phyloP scores from a whole-genome alignment of 2,329 filamentous ascomycete species.

The Leptographium wingfieldii region DNA sequence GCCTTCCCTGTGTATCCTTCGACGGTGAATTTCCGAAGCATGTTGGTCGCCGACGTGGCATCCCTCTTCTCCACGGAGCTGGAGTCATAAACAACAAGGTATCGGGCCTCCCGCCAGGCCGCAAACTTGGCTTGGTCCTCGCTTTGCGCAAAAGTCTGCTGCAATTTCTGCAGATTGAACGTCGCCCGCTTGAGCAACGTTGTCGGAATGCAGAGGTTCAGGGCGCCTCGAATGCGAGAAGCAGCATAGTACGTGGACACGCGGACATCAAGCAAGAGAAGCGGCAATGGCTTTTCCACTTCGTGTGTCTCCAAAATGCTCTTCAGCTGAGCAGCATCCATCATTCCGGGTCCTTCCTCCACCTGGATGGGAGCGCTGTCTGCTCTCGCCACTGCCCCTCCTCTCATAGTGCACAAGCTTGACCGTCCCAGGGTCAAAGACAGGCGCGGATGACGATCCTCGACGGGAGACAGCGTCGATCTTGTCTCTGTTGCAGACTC shows the following conservation, averaged over 20 bases:
- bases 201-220: conserved; percentile 92
- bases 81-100: conserved; percentile 80
- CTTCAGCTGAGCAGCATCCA: conserved; percentile 41
- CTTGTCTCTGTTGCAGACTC: conserved; percentile 24
- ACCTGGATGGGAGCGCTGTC: conserved; percentile 40
- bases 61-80: conserved; percentile 68
- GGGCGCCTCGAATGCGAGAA: conserved; percentile 62
- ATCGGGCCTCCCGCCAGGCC: conserved; percentile 59
- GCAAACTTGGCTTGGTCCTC: conserved; percentile 60
- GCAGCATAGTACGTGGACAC: conserved; percentile 72
- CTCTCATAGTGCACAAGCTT: conserved; percentile 8
- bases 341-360: conserved; percentile 35
- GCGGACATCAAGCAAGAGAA: conserved; percentile 73
- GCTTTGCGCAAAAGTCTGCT: conserved; percentile 70
- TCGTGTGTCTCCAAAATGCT: conserved; percentile 36
- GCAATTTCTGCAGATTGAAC: conserved; percentile 77
- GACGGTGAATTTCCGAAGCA: conserved; percentile 80
- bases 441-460: conserved; percentile 41
- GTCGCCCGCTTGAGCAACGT: conserved; percentile 83
- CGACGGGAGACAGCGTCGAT: conserved; percentile 26
- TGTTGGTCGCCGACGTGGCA: conserved; percentile 67
- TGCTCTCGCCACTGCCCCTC: conserved; percentile 21
- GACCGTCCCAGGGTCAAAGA: conserved; percentile 36
- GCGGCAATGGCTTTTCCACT: conserved; percentile 15
- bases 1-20: conserved; percentile 69